Evolutionary conservation across 495 filamentous ascomycete species (phyloP).

Genomic region (Barbatosphaeria neglecta): DNA sequence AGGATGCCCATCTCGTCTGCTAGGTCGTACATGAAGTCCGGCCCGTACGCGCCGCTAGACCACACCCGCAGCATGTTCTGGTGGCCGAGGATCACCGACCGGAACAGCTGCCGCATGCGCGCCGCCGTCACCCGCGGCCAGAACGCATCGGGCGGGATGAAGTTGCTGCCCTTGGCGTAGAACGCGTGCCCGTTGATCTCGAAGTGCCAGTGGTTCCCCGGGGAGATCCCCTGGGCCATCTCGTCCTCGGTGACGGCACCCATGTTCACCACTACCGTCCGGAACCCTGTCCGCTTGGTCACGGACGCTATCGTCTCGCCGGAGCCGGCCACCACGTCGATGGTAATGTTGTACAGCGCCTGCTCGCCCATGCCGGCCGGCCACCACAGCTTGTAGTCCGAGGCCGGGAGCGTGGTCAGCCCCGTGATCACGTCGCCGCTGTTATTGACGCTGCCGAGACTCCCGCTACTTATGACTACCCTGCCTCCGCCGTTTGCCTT

Average conservation of each 20-base stretch:
- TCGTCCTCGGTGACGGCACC: slow-evolving; percentile 46
- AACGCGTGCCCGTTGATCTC: slow-evolving; percentile 58
- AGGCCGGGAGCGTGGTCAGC: slow-evolving; percentile 26
- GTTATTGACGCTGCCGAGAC: slow-evolving; percentile 31
- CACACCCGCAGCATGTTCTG: slow-evolving; percentile 65
- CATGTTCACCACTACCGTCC: slow-evolving; percentile 58
- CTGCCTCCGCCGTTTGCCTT: too few species aligned
- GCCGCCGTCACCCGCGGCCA: slow-evolving; percentile 50
- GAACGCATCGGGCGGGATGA: slow-evolving; percentile 57
- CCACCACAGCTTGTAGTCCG: slow-evolving; percentile 52
- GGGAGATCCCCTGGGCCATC: slow-evolving; percentile 43
- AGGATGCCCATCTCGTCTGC: slow-evolving; percentile 55
- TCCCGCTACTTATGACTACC: slow-evolving; percentile 32
- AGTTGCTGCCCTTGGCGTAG: slow-evolving; percentile 56
- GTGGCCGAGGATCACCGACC: slow-evolving; percentile 44
- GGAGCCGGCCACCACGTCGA: slow-evolving; percentile 30
- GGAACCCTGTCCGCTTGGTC: slow-evolving; percentile 49
- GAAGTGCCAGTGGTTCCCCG: slow-evolving; percentile 57
- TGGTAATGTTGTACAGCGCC: slow-evolving; percentile 45
- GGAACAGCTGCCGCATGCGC: slow-evolving; percentile 43
- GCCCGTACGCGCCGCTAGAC: slow-evolving; percentile 51
- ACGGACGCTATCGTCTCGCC: slow-evolving; percentile 31
- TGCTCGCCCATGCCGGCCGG: slow-evolving; percentile 47
- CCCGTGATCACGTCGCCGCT: slow-evolving; percentile 41
- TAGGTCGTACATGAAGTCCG: slow-evolving; percentile 58